Evolutionary conservation across 2,329 filamentous ascomycete species (phyloP).

Genomic region (Coleophoma eucalyptorum): DNA sequence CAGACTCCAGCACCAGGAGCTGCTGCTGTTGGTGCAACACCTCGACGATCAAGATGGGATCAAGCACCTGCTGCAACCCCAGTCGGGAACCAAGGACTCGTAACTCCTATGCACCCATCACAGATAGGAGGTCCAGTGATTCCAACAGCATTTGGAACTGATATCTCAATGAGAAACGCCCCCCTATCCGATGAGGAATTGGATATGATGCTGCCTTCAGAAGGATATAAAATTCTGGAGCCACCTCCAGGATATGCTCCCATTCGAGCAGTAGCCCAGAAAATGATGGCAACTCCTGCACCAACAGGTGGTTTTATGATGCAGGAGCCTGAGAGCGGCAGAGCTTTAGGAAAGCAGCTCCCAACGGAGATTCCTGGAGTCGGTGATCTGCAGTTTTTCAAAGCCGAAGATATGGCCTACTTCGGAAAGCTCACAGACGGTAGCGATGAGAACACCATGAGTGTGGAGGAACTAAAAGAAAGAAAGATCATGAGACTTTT

Average conservation of each 20-base stretch:
- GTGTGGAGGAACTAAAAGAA: slow-evolving; percentile 94
- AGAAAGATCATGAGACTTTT: slow-evolving; percentile 97
- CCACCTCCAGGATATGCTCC: slow-evolving; percentile 91
- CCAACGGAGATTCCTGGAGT: slow-evolving; percentile 95
- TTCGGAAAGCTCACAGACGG: slow-evolving; percentile 97
- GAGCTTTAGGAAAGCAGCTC: slow-evolving; percentile 82
- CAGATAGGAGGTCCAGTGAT: slow-evolving; percentile 48
- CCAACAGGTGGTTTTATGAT: slow-evolving; percentile 92
- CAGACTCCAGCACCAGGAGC: slow-evolving; percentile 63
- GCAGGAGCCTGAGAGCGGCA: slow-evolving; percentile 85
- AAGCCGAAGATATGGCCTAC: slow-evolving; percentile 97
- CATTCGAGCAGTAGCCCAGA: slow-evolving; percentile 71
- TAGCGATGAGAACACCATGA: slow-evolving; percentile 85
- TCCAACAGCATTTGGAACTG: slow-evolving; percentile 70
- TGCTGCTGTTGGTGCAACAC: slow-evolving; percentile 48
- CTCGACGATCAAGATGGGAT: slow-evolving; percentile 86
- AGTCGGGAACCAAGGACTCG: slow-evolving; percentile 68
- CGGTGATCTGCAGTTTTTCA: slow-evolving; percentile 96
- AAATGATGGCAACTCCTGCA: slow-evolving; percentile 68
- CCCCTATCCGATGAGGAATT: slow-evolving; percentile 91
- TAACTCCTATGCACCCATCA: slow-evolving; percentile 73
- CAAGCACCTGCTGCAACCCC: slow-evolving; percentile 81
- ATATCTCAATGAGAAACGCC: slow-evolving; percentile 75
- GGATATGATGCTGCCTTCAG: slow-evolving; percentile 82
- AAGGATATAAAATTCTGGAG: slow-evolving; percentile 89